phyloP scores from a whole-genome alignment of 164 flowering plant genomes.

The Umbellularia californica region DNA sequence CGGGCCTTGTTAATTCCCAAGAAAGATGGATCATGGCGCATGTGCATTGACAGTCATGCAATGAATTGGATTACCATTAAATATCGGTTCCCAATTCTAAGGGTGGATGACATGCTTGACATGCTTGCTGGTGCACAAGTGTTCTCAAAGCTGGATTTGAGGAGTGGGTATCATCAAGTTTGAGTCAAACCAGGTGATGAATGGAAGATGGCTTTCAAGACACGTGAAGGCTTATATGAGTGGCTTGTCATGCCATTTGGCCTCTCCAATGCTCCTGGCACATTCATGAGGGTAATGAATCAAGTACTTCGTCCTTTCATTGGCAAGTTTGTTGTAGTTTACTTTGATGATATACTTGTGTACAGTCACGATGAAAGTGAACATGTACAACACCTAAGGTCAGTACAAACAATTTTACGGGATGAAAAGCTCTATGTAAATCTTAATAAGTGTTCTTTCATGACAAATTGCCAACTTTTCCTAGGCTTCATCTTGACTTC shows the following conservation, averaged over 20 bases:
- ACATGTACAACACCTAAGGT: neutral
- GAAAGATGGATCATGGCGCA: neutral
- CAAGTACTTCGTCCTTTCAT: neutral
- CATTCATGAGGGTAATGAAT: neutral
- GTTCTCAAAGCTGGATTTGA: neutral
- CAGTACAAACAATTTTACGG: neutral
- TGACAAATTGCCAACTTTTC: neutral
- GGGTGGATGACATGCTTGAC: neutral
- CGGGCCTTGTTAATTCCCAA: neutral
- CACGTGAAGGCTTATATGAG: neutral
- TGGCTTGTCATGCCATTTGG: constrained; percentile 6
- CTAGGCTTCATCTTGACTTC: constrained; percentile 1
- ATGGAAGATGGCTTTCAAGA: neutral
- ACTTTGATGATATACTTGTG: constrained; percentile 3
- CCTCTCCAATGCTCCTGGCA: neutral
- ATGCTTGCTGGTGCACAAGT: neutral
- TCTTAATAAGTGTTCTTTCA: neutral
- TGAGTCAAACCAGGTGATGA: neutral
- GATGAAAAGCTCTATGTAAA: neutral
- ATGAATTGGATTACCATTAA: neutral
- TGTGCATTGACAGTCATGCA: neutral
- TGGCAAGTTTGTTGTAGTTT: constrained; percentile 1
- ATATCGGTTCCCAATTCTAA: neutral
- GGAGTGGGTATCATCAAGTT: neutral
- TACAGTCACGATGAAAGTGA: neutral